Percentiles rank a stretch among this genome's conserved stretches.
phyloP scores from a whole-genome alignment of 176 grass and related monocot genomes.

The Guadua angustifolia region DNA sequence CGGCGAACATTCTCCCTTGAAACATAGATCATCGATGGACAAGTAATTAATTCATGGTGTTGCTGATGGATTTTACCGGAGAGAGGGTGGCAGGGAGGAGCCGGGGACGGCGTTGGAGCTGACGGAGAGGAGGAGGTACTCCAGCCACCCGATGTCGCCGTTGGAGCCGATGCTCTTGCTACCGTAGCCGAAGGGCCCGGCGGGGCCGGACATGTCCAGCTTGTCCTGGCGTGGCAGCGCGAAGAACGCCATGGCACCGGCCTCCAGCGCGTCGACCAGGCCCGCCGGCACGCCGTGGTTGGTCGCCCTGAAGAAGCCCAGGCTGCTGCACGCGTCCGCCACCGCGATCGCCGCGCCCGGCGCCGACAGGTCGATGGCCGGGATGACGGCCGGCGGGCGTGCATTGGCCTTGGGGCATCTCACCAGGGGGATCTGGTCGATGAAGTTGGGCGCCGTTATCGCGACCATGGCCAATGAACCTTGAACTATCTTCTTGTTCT shows the following conservation, averaged over 20 bases:
- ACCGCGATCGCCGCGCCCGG: conserved; percentile 44
- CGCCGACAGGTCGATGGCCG: conserved; percentile 49
- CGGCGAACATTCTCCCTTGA: neutral
- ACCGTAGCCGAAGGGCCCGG: conserved; percentile 61
- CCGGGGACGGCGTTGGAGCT: neutral
- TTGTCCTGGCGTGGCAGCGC: conserved; percentile 57
- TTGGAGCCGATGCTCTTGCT: conserved; percentile 77
- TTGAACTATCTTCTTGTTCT: neutral
- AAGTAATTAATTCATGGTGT: neutral
- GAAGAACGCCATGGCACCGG: conserved; percentile 67
- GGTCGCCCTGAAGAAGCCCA: conserved; percentile 79
- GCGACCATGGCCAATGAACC: conserved; percentile 26
- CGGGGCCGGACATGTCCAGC: conserved; percentile 44
- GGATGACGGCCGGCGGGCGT: neutral
- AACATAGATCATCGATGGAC: neutral
- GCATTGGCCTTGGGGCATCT: conserved; percentile 17
- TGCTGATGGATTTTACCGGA: conserved; percentile 20
- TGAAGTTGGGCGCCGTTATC: conserved; percentile 37
- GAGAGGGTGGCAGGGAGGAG: conserved; percentile 26
- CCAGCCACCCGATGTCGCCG: conserved; percentile 86
- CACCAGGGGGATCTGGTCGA: conserved; percentile 39
- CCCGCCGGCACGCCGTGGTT: conserved; percentile 65
- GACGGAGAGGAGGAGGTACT: conserved; percentile 74
- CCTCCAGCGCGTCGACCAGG: conserved; percentile 55
- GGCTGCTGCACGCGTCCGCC: conserved; percentile 57